Conservation (phyloP, 163 green algal genomes). For the Volvox carteri region DNA sequence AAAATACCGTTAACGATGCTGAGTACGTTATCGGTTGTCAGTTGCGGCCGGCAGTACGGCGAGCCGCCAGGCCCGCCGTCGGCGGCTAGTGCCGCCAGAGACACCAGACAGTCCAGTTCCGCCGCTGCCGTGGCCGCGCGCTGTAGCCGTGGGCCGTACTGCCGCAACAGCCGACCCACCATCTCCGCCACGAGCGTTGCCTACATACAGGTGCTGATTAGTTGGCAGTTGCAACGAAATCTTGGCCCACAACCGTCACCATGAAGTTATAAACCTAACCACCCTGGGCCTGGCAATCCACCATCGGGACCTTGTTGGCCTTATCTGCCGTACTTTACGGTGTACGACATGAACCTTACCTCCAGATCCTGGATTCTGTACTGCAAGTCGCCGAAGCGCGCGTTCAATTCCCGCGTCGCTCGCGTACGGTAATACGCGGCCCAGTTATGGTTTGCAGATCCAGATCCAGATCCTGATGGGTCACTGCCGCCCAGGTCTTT, state of each 20-base stretch:
- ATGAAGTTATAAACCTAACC: too few relatives aligned
- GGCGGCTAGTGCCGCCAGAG: conserved; percentile 76
- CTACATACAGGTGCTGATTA: too few relatives aligned
- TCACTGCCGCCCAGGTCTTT: not conserved
- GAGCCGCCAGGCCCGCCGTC: conserved; percentile 56
- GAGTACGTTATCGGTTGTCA: conserved; percentile 80
- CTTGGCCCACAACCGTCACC: too few relatives aligned
- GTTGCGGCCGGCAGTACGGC: conserved; percentile 64
- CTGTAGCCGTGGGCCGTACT: conserved; percentile 62
- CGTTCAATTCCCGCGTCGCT: conserved; percentile 76
- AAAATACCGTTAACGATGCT: conserved; percentile 82
- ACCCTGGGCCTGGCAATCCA: too few relatives aligned
- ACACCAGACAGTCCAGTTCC: conserved; percentile 88
- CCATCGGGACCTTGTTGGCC: too few relatives aligned
- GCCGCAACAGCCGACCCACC: conserved; percentile 65
- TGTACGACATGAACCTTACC: conserved; percentile 52
- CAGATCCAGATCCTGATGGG: conserved; percentile 19
- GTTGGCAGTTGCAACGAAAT: too few relatives aligned
- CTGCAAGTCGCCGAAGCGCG: conserved; percentile 85
- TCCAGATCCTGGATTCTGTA: conserved; percentile 91
- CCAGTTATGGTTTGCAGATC: not conserved
- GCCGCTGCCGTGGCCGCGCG: conserved; percentile 67
- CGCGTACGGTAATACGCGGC: conserved; percentile 81
- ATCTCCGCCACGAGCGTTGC: conserved; percentile 80
- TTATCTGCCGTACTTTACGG: too few relatives aligned